Base-by-base conservation (phyloP, 208 protist genomes). In the Trypanosoma mega region DNA sequence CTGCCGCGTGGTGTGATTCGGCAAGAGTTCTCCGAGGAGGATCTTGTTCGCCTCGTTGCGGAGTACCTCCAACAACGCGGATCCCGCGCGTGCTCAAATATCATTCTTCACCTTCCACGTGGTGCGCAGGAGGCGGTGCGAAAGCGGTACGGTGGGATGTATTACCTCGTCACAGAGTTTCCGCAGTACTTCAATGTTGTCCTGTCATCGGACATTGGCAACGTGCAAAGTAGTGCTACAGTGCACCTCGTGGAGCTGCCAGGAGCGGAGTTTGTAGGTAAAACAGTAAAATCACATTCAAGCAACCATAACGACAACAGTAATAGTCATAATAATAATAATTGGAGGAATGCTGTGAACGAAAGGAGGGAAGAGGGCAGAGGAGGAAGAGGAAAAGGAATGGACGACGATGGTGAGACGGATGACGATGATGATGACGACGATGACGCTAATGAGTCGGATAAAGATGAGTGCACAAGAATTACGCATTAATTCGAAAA, bases 171-270 rank as follows among this genome's bases (percentile, higher is more conserved):
- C 16, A 59, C 65, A 41, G 78, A 78, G 53, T 85, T 85, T 36
- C 84, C 86, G 2, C 72, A 86, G 52, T 90, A 90, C 64, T 96
- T 96, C 60, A 82, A 74, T 47, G 54, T 94, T n/a, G 85, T 96
- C 7, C 58, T 96, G n/a, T 63, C 68, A 44, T 71, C 64, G 1
- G 84, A 91, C 23, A 79, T 26, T 12, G 59, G 63, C 4, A 93
- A 93, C 70, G 73, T 72, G 54, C 29, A 56, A 48, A 92, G 79
- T 63, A 76, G 71, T 47, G 90, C 82, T 1, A 66, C 91, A 9
- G 78, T 89, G 51, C 86, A 93, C 36, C 80, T 96, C 16, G 60
- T 93, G 24, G 71, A 90, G 53, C 54, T 91, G 3, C 90, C 90
- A 8, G 63, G 63, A 11, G 45, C 55, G 14, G 61, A 67, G 1